These are phyloP conservation scores for Abrus precatorius DNA, from an alignment of 306 rosid genomes.

Conservation along the genomic window DNA sequence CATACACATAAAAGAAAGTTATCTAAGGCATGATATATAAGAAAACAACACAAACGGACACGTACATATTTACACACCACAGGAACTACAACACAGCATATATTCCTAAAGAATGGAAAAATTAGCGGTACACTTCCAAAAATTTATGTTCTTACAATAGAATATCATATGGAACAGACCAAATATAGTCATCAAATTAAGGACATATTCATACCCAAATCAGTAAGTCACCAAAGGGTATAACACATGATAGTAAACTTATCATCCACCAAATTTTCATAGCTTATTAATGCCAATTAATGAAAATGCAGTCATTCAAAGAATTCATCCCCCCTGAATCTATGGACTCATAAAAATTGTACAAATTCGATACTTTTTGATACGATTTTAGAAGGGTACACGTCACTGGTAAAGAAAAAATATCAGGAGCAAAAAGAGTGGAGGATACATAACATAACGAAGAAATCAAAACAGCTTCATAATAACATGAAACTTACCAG, in stretches of 20 bases:
- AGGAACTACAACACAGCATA: not conserved
- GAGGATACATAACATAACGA: not conserved
- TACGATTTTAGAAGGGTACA: too few species aligned
- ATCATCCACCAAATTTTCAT: not conserved
- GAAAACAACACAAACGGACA: not conserved
- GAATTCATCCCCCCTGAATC: not conserved
- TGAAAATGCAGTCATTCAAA: not conserved
- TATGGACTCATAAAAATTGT: not conserved
- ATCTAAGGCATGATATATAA: not conserved
- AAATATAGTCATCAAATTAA: not conserved
- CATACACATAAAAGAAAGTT: constrained; percentile 20
- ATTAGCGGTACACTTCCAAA: not conserved
- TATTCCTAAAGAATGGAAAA: not conserved
- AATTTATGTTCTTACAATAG: not conserved
- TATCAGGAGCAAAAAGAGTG: not conserved
- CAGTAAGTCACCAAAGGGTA: not conserved
- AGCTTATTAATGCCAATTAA: not conserved
- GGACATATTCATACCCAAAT: not conserved
- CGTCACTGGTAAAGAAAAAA: not conserved
- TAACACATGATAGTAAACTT: not conserved
- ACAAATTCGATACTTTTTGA: not conserved
- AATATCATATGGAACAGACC: not conserved
- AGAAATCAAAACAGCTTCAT: not conserved
- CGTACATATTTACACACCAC: not conserved
- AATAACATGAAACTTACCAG: not conserved